These are phyloP conservation scores for Fraxinus paxiana DNA, from an alignment of 305 asterid species.

Conservation along the genomic window DNA sequence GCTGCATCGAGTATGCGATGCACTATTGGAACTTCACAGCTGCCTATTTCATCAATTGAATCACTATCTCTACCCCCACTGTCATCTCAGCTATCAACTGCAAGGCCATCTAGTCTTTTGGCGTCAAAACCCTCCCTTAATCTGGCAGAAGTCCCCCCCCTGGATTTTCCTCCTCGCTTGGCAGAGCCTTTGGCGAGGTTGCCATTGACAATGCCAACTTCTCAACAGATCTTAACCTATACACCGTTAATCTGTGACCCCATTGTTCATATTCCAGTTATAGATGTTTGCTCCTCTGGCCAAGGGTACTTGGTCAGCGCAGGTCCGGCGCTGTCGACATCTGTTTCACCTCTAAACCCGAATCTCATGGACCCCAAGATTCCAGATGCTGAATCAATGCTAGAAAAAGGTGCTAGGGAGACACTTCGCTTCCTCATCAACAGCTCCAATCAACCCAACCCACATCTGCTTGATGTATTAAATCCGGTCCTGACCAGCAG, in stretches of 20 bases:
- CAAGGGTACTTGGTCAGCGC: conserved; percentile 85
- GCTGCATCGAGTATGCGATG: conserved; percentile 47
- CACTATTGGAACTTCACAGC: conserved; percentile 33
- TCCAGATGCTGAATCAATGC: conserved; percentile 51
- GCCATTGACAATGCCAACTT: conserved; percentile 38
- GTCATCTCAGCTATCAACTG: conserved; percentile 47
- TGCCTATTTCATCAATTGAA: conserved; percentile 44
- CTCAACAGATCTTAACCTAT: conserved; percentile 75
- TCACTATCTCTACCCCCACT: conserved; percentile 52
- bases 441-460: conserved; percentile 58
- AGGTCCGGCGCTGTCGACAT: conserved; percentile 53
- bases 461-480: conserved; percentile 45
- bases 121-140: conserved; percentile 44
- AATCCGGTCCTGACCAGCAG: conserved; percentile 44
- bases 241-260: conserved; percentile 84
- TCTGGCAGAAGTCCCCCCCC: conserved; percentile 41
- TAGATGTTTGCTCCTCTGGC: conserved; percentile 81
- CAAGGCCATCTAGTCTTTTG: conserved; percentile 40
- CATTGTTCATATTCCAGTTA: conserved; percentile 79
- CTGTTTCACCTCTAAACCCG: conserved; percentile 51
- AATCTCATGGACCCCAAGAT: conserved; percentile 53
- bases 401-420: conserved; percentile 79
- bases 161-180: conserved; percentile 58
- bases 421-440: conserved; percentile 74
- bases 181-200: conserved; percentile 52